Percentiles rank a stretch among this genome's conserved stretches.
phyloP scores from a whole-genome alignment of 2,329 filamentous ascomycete genomes.

The Metarhizium brunneum region DNA sequence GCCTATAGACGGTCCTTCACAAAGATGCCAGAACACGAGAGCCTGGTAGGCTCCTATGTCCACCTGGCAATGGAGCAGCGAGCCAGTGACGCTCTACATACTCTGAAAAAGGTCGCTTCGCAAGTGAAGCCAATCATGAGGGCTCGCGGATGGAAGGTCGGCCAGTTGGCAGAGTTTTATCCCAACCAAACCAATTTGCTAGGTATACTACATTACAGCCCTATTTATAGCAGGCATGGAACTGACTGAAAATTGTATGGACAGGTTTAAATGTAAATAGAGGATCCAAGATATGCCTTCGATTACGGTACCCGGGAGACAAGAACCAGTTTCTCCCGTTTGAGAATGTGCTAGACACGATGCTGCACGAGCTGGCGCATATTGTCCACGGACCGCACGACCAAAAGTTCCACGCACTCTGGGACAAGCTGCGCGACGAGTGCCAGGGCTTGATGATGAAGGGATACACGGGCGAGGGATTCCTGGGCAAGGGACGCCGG shows the following conservation, averaged over 20 bases:
- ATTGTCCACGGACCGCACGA: constrained; percentile 80
- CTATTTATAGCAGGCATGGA: not conserved
- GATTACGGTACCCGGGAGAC: constrained; percentile 69
- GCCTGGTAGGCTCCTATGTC: constrained; percentile 36
- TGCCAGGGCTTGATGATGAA: constrained; percentile 66
- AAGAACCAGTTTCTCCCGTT: constrained; percentile 67
- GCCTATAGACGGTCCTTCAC: not conserved
- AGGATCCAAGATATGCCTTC: constrained; percentile 72
- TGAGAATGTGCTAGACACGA: constrained; percentile 76
- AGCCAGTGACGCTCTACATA: constrained; percentile 42
- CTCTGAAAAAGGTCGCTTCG: constrained; percentile 73
- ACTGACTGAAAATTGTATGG: not conserved
- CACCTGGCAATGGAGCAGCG: constrained; percentile 39
- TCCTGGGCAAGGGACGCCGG: constrained; percentile 64
- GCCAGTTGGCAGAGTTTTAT: constrained; percentile 75
- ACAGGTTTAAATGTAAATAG: constrained; percentile 66
- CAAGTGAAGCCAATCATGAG: constrained; percentile 94
- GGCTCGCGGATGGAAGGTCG: constrained; percentile 71
- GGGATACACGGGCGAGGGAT: constrained; percentile 86
- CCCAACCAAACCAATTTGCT: constrained; percentile 65
- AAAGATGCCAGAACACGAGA: constrained; percentile 22
- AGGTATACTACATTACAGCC: constrained; percentile 32
- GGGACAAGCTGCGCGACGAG: constrained; percentile 84
- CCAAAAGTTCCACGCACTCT: constrained; percentile 70
- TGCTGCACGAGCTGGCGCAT: constrained; percentile 91